Base-by-base conservation (phyloP, 768 basidiomycete species). In the Sporobolomyces phaffii region DNA sequence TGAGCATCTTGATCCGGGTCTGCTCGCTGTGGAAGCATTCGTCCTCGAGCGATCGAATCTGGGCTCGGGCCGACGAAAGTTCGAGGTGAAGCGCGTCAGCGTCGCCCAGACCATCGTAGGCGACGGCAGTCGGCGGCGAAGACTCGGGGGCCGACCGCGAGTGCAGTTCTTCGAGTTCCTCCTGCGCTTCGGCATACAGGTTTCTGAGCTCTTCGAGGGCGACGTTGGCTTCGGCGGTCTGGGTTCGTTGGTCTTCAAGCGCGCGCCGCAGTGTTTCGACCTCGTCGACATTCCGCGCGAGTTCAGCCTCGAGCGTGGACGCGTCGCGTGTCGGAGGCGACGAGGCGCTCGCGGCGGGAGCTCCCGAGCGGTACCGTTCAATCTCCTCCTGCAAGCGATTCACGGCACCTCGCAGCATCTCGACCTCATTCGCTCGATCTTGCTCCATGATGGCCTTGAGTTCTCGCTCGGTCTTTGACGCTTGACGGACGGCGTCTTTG, bases 61-160 rank as follows among this genome's bases (percentile, higher is more conserved):
- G 85, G 0, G 88, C 88, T 40, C 88, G 88, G 5, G 90, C 85
- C 15, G 84, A 80, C 40, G 90, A 91, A 10, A 92, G 81, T 64
- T 91, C 90, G 63, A 93, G 82, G 17, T 81, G 81, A 38, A 88
- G 77, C 29, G 86, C 83, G 62, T 83, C 82, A 24, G 90, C 28
- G 34, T 65, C 52, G 20, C 22, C 24, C 29, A 49, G 28, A 26
- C n/a, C 15, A 14, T 24, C 31, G 31, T 13, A 34, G 31, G 9
- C 22, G 31, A 34, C 26, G 20, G 43, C 14, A 17, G 43, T 4
- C 5, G 2, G 26, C 13, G 24, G 8, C 2, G 59, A 44, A 1
- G 41, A 44, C 1, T 57, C 47, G 2, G 26, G 49, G 2, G 51
- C 36, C 28, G 62, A 45, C 6, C 29, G 34, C n/a, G 60, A 22